Percentiles rank a stretch among this genome's conserved stretches.
phyloP scores from a whole-genome alignment of 1,284 basidiomycete species.

The Ustilago cynodontis region DNA sequence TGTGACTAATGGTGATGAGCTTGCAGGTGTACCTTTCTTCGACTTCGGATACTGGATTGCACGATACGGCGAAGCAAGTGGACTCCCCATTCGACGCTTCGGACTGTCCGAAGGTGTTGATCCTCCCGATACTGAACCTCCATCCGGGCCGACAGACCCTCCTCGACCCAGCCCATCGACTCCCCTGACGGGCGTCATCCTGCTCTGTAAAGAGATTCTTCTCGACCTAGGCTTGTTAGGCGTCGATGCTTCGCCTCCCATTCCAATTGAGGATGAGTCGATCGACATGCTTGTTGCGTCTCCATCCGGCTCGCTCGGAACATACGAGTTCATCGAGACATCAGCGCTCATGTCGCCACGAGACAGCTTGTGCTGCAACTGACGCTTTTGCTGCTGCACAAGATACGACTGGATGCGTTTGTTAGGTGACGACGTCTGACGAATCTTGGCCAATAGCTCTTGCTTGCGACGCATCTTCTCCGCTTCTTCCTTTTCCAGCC shows the following conservation, averaged over 20 bases:
- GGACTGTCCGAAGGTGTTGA: conserved; percentile 29
- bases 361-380: conserved; percentile 26
- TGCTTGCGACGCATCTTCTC: conserved; percentile 47
- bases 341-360: conserved; percentile 27
- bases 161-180: not conserved
- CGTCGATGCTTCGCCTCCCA: conserved; percentile 13
- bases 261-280: conserved; percentile 19
- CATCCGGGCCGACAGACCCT: conserved; percentile 5
- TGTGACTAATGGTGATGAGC: conserved; percentile 27
- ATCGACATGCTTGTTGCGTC: conserved; percentile 31
- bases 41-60: conserved; percentile 32
- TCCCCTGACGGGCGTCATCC: conserved; percentile 22
- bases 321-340: conserved; percentile 28
- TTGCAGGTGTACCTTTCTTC: conserved; percentile 20
- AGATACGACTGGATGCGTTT: conserved; percentile 42
- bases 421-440: conserved; percentile 41
- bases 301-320: conserved; percentile 19
- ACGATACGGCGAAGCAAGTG: conserved; percentile 36
- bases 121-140: conserved; percentile 7
- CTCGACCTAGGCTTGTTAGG: conserved; percentile 29
- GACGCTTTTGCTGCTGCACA: conserved; percentile 19
- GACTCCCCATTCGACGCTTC: conserved; percentile 25
- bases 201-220: conserved; percentile 34
- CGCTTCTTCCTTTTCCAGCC: conserved; percentile 35
- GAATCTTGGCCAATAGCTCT: conserved; percentile 51